Conservation (phyloP, 2,329 filamentous ascomycete genomes). For the Thielaviopsis ethacetica region DNA sequence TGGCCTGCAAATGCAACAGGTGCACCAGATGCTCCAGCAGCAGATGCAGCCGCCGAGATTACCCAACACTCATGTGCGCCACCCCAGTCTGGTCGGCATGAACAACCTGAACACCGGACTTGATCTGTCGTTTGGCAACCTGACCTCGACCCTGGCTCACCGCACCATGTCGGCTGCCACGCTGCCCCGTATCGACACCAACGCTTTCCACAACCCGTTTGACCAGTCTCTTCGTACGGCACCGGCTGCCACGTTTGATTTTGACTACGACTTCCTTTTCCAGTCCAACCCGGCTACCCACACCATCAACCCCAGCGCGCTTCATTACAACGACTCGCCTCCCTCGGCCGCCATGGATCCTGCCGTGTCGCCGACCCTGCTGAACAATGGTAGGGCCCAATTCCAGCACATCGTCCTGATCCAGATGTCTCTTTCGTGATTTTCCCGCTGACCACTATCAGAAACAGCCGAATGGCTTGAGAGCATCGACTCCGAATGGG, state of each 20-base stretch:
- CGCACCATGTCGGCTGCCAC: constrained; percentile 47
- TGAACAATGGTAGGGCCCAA: constrained; percentile 64
- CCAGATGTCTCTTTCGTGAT: background rate
- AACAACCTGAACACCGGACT: constrained; percentile 32
- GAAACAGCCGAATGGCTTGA: constrained; percentile 9
- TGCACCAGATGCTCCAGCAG: constrained; percentile 43
- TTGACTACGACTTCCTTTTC: constrained; percentile 54
- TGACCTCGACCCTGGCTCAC: constrained; percentile 52
- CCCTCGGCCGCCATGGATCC: constrained; percentile 48
- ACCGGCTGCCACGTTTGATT: constrained; percentile 50
- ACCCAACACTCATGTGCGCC: constrained; percentile 46
- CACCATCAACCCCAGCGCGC: constrained; percentile 55
- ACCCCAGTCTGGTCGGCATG: constrained; percentile 57
- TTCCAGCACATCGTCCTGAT: constrained; percentile 72
- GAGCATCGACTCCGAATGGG: constrained; percentile 5
- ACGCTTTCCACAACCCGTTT: constrained; percentile 21
- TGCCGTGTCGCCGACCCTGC: constrained; percentile 36
- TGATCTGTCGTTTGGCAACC: constrained; percentile 53
- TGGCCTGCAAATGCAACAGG: constrained; percentile 49
- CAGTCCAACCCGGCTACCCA: constrained; percentile 22
- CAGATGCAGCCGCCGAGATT: constrained; percentile 23
- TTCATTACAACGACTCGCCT: constrained; percentile 73
- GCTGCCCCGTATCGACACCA: constrained; percentile 71
- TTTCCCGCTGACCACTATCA: constrained; percentile 4
- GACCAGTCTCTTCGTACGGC: constrained; percentile 54